Conservation (phyloP, 2,329 filamentous ascomycete genomes). For the Magnaporthales sp. region DNA sequence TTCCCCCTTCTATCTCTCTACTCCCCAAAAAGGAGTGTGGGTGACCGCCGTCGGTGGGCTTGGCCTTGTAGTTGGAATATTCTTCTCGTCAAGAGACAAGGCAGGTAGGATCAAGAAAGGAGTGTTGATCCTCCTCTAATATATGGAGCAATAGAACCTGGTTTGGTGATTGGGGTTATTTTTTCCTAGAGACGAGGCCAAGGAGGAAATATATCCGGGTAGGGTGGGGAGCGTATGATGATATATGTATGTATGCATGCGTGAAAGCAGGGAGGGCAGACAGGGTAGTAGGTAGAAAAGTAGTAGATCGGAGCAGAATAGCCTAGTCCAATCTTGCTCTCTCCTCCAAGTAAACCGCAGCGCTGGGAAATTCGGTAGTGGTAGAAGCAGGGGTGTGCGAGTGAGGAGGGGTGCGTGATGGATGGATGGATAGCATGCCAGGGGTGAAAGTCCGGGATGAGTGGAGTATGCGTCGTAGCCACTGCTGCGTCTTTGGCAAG, state of each 20-base stretch:
- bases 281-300: no score
- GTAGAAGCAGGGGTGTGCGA: background rate
- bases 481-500: background rate
- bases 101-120: background rate
- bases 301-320: background rate
- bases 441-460: background rate
- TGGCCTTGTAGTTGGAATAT: slow-evolving; percentile 1
- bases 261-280: background rate
- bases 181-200: background rate
- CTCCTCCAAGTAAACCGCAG: background rate
- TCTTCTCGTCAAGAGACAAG: background rate
- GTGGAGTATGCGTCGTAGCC: background rate
- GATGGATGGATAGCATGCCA: background rate
- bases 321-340: background rate
- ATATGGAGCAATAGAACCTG: background rate
- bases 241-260: background rate
- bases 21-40: background rate
- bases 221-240: background rate
- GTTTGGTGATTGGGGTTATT: background rate
- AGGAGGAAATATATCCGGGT: background rate
- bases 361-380: background rate
- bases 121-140: background rate
- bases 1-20: background rate
- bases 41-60: background rate
- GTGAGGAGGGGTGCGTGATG: background rate